Base-by-base conservation (phyloP, 2,329 filamentous ascomycete species). In the Colletotrichum echinochloae region DNA sequence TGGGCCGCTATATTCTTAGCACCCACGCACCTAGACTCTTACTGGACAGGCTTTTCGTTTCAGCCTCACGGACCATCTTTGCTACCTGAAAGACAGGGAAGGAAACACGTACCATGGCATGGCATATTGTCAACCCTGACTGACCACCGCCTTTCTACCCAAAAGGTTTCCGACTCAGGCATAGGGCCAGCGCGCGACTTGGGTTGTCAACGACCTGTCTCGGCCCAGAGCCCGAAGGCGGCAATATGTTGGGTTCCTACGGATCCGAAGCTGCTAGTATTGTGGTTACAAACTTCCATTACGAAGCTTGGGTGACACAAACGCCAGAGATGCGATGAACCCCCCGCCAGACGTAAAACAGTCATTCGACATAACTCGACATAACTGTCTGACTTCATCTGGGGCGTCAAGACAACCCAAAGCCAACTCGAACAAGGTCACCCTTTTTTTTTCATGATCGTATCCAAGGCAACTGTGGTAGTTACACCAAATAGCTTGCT, bases 11-110 rank as follows among this genome's bases (percentile, higher is more conserved):
- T 65, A 63, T 37, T 20, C 57, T 52, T 63, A 54, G 44, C 44
- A 46, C 20, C 18, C 41, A 44, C 41, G 67, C 57, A 57, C 64
- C 57, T 30, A 52, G 62, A 59, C 57, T 62, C 57, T 26, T 56
- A 57, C 56, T 57, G 51, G 51, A 46, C 52, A 46, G 51, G 46
- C 33, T 51, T 23, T 35, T 46, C 44, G 68, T 61, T 66, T 70
- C 63, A 70, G 63, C 56, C 67, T 62, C 67, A 70, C 67, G 44
- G 67, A 62, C 67, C 67, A 70, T 56, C 51, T 61, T 61, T 41
- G 23, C 61, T 35, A 49, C 44, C 62, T 49, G 56, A 41, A 44
- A 44, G 26, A 14, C 52, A 56, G 52, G 55, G 37, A 44, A 59
- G 59, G 23, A n/a, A 56, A 35, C 12, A 39, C 54, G 54, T 39